phyloP scores from a whole-genome alignment of 179 eudicot genomes.

The Gypsophila paniculata region DNA sequence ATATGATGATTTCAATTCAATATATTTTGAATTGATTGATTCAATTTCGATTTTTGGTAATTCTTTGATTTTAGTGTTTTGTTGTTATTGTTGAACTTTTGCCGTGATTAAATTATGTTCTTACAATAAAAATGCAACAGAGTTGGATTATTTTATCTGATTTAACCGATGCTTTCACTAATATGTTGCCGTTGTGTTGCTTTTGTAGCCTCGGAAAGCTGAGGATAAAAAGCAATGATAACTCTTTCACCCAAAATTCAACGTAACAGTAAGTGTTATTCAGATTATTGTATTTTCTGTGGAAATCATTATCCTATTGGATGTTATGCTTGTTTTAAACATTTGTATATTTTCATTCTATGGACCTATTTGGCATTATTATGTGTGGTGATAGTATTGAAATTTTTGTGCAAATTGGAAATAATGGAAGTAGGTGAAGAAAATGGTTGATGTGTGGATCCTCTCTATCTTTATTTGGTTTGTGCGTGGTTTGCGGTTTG shows the following conservation, averaged over 20 bases:
- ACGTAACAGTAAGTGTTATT: conserved; percentile 12
- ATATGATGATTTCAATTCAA: too few relatives aligned
- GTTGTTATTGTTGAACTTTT: too few relatives aligned
- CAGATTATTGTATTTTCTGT: background rate
- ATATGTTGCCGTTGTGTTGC: background rate
- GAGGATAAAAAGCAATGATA: conserved; percentile 24
- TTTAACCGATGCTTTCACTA: background rate
- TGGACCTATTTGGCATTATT: background rate
- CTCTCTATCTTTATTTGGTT: background rate
- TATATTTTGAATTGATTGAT: too few relatives aligned
- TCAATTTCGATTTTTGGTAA: too few relatives aligned
- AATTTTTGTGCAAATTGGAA: background rate
- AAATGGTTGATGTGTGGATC: background rate
- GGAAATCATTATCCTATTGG: background rate
- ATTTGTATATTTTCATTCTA: background rate
- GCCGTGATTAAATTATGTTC: too few relatives aligned
- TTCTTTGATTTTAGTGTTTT: too few relatives aligned
- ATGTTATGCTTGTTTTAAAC: background rate
- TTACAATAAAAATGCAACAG: too few relatives aligned
- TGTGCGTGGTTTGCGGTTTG: background rate
- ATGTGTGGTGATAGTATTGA: background rate
- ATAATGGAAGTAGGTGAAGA: background rate
- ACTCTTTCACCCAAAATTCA: background rate
- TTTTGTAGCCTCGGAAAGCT: conserved; percentile 26
- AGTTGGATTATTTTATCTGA: background rate